Evolutionary conservation across 176 grass and related monocot species (phyloP).

Genomic region (Oryza punctata): DNA sequence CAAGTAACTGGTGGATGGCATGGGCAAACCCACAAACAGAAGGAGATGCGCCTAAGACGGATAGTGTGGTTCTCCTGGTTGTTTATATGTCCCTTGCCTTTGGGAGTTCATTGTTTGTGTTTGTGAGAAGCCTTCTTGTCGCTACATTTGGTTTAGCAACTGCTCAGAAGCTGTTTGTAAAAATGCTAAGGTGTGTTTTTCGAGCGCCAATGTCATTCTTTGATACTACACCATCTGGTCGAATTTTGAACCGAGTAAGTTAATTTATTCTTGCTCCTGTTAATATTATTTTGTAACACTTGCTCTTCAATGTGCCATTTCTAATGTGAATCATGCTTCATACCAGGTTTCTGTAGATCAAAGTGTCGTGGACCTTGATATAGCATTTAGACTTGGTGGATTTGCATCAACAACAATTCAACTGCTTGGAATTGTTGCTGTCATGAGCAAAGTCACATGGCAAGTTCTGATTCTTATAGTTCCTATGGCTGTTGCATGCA

Average conservation of each 20-base stretch:
- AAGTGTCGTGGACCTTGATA: conserved; percentile 97
- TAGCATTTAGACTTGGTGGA: conserved; percentile 93
- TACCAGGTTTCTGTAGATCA: conserved; percentile 98
- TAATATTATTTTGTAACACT: conserved; percentile 8
- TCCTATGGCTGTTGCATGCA: conserved; percentile 80
- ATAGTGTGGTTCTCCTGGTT: conserved; percentile 68
- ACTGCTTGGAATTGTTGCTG: conserved; percentile 88
- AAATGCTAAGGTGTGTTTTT: conserved; percentile 87
- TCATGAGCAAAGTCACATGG: conserved; percentile 97
- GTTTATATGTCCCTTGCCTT: conserved; percentile 99
- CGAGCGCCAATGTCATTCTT: conserved; percentile 99
- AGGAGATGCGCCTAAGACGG: conserved; percentile 81
- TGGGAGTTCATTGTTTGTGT: conserved; percentile 96
- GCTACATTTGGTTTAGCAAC: conserved; percentile 98
- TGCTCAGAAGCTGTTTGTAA: conserved; percentile 90
- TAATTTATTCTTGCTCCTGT: conserved; percentile 20
- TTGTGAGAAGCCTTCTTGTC: conserved; percentile 92
- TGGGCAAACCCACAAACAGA: conserved; percentile 94
- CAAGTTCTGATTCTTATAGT: conserved; percentile 93
- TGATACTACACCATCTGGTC: conserved; percentile 85
- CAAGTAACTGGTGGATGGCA: conserved; percentile 99
- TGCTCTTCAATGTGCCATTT: neutral
- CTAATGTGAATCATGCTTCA: conserved; percentile 34
- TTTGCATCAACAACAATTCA: conserved; percentile 98
- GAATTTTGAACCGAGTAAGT: conserved; percentile 93